phyloP scores from a whole-genome alignment of 345 rosid genomes.

The Hevea brasiliensis region DNA sequence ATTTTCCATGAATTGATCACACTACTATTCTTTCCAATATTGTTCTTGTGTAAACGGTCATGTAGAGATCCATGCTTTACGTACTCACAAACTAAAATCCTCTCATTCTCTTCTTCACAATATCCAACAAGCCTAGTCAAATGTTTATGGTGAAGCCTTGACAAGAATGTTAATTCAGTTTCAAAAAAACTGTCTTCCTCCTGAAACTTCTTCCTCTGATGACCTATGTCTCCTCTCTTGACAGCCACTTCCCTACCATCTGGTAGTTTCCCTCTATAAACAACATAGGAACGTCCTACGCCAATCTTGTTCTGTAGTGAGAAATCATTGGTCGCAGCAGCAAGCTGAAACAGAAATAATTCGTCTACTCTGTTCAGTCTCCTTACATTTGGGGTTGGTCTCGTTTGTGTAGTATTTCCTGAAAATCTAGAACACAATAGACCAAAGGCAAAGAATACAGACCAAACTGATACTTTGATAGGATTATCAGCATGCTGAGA shows the following conservation, averaged over 20 bases:
- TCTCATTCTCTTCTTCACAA: conserved; percentile 72
- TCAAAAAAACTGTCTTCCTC: conserved; percentile 87
- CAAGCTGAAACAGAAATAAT: conserved; percentile 61
- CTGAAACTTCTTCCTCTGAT: conserved; percentile 57
- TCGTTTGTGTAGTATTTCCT: not conserved
- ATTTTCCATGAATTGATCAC: conserved; percentile 74
- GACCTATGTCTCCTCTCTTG: conserved; percentile 67
- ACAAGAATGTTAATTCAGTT: conserved; percentile 68
- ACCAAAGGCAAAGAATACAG: conserved; percentile 1
- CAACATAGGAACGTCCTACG: conserved; percentile 72
- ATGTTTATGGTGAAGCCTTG: conserved; percentile 84
- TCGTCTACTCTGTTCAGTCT: conserved; percentile 52
- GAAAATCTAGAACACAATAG: not conserved
- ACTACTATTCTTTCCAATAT: conserved; percentile 54
- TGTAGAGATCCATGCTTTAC: conserved; percentile 77
- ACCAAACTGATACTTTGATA: not conserved
- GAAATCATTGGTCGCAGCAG: conserved; percentile 66
- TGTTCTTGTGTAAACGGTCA: conserved; percentile 71
- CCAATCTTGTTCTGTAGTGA: conserved; percentile 75
- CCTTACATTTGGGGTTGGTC: not conserved
- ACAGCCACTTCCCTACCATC: conserved; percentile 86
- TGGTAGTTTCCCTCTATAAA: conserved; percentile 63
- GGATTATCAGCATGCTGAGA: not conserved
- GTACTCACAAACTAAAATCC: conserved; percentile 73
- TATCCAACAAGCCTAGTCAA: conserved; percentile 79